These are phyloP conservation scores for Neurospora pannonica DNA, from an alignment of 495 filamentous ascomycete species.

Conservation along the genomic window DNA sequence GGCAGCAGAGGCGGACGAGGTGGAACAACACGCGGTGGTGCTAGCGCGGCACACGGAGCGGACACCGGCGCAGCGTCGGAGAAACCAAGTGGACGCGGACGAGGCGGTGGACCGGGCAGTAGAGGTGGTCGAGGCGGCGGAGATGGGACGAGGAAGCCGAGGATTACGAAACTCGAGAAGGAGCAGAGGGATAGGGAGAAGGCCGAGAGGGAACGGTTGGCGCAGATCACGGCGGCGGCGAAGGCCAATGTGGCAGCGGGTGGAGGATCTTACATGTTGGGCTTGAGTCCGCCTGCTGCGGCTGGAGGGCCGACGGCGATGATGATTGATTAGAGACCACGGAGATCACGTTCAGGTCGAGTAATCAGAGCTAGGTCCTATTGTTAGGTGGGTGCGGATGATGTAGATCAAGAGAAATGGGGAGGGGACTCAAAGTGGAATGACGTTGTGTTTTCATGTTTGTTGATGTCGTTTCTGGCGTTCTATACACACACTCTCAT, in stretches of 20 bases:
- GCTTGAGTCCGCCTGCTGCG: not conserved
- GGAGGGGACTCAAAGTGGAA: not conserved
- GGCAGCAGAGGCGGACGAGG: slow-evolving; percentile 47
- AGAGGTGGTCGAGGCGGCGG: slow-evolving; percentile 46
- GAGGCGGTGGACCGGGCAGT: slow-evolving; percentile 63
- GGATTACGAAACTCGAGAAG: slow-evolving; percentile 77
- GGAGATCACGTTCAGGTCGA: no score
- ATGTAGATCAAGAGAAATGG: not conserved
- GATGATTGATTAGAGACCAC: not conserved
- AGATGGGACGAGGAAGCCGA: slow-evolving; percentile 63
- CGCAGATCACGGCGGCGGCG: slow-evolving; percentile 9
- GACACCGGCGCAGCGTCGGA: slow-evolving; percentile 25
- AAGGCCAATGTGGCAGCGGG: not conserved
- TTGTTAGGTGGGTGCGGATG: not conserved
- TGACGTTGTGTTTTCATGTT: not conserved
- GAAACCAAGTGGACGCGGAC: slow-evolving; percentile 36
- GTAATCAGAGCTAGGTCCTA: no score
- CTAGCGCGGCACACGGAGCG: slow-evolving; percentile 5
- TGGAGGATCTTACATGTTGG: not conserved
- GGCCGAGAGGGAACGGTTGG: slow-evolving; percentile 33
- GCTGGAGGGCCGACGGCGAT: not conserved
- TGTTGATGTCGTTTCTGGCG: not conserved
- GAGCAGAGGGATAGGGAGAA: slow-evolving; percentile 53
- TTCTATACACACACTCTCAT: not conserved
- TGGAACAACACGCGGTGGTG: slow-evolving; percentile 13